Conservation (phyloP, 1,139 yeast species). For the Saccharomyces pastorianus region DNA sequence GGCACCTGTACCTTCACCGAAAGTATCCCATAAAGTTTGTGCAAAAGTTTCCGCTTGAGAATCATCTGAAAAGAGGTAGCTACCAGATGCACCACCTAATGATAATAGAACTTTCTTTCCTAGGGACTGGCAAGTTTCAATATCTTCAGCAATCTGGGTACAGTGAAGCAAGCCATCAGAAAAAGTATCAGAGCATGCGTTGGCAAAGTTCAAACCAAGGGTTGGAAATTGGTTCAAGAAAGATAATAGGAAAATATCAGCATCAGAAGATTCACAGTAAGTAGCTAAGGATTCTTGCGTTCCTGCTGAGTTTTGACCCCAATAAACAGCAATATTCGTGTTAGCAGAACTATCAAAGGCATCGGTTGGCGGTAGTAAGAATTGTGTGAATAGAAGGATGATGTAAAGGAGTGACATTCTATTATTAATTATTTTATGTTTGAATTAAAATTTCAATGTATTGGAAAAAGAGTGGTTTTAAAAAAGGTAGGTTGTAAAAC, state of each 20-base stretch:
- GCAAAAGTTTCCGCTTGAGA: constrained; percentile 64
- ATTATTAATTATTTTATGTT: background rate
- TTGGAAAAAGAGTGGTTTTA: background rate
- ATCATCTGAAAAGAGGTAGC: constrained; percentile 64
- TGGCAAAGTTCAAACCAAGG: constrained; percentile 58
- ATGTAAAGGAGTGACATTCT: constrained; percentile 2
- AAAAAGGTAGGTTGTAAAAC: background rate
- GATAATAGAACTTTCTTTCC: constrained; percentile 79
- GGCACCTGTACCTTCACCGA: constrained; percentile 61
- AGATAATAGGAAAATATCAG: constrained; percentile 66
- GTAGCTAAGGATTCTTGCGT: constrained; percentile 53
- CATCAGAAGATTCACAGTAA: constrained; percentile 62
- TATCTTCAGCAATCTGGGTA: constrained; percentile 61
- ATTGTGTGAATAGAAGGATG: background rate
- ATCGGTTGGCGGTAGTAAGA: background rate
- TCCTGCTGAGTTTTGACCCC: constrained; percentile 90
- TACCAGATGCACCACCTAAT: constrained; percentile 80
- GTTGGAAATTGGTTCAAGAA: constrained; percentile 60
- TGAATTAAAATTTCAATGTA: background rate
- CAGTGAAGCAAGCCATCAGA: constrained; percentile 54
- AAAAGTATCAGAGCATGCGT: constrained; percentile 50
- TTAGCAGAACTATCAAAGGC: constrained; percentile 28
- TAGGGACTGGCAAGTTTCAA: constrained; percentile 66
- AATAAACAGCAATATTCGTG: constrained; percentile 67
- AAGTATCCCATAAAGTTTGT: constrained; percentile 68